A percentile compares a stretch with the other conserved stretches of the same genome.
Conservation (phyloP, 202 grass and related monocot species). For the Carex arenaria region DNA sequence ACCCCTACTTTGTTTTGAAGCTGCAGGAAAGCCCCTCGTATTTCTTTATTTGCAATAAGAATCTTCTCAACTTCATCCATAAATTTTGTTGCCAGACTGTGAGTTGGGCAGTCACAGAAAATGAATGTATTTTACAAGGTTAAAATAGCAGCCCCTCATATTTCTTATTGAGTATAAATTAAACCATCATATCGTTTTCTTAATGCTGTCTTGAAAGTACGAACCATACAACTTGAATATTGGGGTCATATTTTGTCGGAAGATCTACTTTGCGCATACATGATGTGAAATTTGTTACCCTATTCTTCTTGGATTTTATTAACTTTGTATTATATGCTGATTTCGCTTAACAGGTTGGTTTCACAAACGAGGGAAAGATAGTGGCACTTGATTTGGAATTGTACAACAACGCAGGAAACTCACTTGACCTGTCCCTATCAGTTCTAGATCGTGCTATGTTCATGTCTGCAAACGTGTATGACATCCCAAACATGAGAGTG, state of each 20-base stretch:
- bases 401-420: conserved; percentile 84
- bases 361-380: conserved; percentile 76
- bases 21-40: not conserved
- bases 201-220: not conserved
- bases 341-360: conserved; percentile 59
- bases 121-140: not conserved
- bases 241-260: not conserved
- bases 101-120: not conserved
- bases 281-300: not conserved
- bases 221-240: not conserved
- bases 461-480: conserved; percentile 82
- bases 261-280: not conserved
- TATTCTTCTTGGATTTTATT: not conserved
- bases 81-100: not conserved
- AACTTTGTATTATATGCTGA: not conserved
- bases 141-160: too few relatives aligned
- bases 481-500: conserved; percentile 63
- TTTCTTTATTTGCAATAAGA: not conserved
- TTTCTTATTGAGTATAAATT: not conserved
- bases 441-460: conserved; percentile 83
- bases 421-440: conserved; percentile 65
- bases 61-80: not conserved
- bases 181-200: not conserved
- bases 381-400: conserved; percentile 75
- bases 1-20: not conserved